phyloP scores from a whole-genome alignment of 768 basidiomycete species.

The Leccinum sublutescens region DNA sequence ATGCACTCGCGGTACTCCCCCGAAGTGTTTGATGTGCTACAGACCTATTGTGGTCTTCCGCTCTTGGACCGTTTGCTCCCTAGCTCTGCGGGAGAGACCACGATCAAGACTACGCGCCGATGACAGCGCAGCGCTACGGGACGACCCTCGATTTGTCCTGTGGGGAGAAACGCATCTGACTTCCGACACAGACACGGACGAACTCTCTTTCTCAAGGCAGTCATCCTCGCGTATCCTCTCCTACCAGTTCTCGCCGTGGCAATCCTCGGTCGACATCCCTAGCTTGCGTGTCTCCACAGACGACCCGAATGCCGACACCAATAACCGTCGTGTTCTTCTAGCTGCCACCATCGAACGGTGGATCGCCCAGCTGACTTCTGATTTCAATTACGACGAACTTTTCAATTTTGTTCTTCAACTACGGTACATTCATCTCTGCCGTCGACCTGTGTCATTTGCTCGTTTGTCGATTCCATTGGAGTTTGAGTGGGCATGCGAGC shows the following conservation, averaged over 20 bases:
- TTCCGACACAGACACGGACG: constrained; percentile 33
- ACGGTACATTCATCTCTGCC: too few relatives aligned
- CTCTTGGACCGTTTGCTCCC: constrained; percentile 63
- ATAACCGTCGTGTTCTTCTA: background rate
- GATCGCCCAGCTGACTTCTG: too few relatives aligned
- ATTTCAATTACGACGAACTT: too few relatives aligned
- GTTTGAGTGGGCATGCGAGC: constrained; percentile 40
- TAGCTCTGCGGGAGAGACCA: constrained; percentile 54
- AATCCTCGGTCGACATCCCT: constrained; percentile 28
- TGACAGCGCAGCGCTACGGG: constrained; percentile 68
- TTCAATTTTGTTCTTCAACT: too few relatives aligned
- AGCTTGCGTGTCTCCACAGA: constrained; percentile 22
- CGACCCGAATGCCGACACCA: constrained; percentile 30
- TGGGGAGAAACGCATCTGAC: constrained; percentile 66
- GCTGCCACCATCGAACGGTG: too few relatives aligned
- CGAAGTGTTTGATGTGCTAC: constrained; percentile 77
- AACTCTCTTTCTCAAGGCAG: constrained; percentile 41
- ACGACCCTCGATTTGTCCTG: constrained; percentile 89
- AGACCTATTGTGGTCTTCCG: constrained; percentile 77
- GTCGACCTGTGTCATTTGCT: too few relatives aligned
- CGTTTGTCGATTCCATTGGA: constrained; percentile 74
- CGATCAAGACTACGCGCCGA: constrained; percentile 67
- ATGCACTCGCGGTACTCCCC: constrained; percentile 66
- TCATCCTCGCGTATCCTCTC: constrained; percentile 39
- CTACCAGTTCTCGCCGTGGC: constrained; percentile 37